phyloP scores from a whole-genome alignment of 331 rosid genomes.

The Quercus tomentella region DNA sequence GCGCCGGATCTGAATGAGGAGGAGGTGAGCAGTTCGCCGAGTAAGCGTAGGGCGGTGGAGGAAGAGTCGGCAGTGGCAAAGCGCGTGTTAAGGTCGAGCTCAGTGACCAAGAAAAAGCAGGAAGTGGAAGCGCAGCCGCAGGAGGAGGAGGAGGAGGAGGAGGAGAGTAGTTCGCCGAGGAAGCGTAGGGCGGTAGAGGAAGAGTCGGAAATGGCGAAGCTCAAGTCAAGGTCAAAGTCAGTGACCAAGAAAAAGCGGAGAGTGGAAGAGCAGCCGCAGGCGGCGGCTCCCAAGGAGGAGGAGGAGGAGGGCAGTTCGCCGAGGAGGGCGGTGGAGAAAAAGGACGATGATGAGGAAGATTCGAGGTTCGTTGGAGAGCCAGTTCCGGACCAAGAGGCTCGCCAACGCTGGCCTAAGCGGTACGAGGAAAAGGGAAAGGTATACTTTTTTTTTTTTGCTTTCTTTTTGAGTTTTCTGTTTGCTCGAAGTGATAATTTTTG shows the following conservation, averaged over 20 bases:
- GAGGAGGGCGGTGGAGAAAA: neutral
- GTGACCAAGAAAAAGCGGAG: neutral
- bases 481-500: too few species aligned
- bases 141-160: too few species aligned
- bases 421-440: conserved; percentile 32
- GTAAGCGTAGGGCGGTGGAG: too few species aligned
- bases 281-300: neutral
- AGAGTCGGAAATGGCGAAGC: conserved; percentile 24
- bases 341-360: neutral
- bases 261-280: neutral
- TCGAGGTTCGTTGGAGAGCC: conserved; percentile 36
- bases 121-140: too few species aligned
- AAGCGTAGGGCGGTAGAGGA: too few species aligned
- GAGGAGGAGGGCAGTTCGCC: neutral
- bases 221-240: neutral
- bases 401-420: conserved; percentile 54
- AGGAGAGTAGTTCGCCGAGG: too few species aligned
- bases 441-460: neutral
- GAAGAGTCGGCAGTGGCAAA: too few species aligned
- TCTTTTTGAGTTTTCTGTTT: too few species aligned
- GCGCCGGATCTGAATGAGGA: too few species aligned
- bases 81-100: too few species aligned
- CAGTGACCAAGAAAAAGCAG: too few species aligned
- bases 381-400: conserved; percentile 39
- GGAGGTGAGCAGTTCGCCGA: too few species aligned